These are phyloP conservation scores for Ustilago trichophora DNA, from an alignment of 1,284 basidiomycete genomes.

Conservation along the genomic window DNA sequence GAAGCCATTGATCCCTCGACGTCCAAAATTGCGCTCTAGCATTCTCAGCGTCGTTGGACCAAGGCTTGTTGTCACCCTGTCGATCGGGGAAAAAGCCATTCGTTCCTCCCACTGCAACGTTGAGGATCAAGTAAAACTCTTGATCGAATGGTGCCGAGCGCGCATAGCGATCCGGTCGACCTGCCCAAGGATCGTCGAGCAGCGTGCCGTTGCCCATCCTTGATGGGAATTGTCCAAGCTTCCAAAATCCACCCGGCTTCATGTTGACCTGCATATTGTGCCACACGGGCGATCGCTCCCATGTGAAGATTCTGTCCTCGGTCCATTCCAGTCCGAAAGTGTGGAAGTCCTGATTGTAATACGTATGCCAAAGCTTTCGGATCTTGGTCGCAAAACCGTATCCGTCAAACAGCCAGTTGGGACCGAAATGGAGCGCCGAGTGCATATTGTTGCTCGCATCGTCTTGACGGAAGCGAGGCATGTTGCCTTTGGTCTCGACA, in stretches of 20 bases:
- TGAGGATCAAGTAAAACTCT: constrained; percentile 81
- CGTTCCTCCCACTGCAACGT: constrained; percentile 82
- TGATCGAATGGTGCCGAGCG: constrained; percentile 82
- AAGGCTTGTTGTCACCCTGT: constrained; percentile 77
- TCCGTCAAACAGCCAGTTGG: constrained; percentile 71
- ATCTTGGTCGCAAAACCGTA: constrained; percentile 76
- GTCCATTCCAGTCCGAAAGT: constrained; percentile 84
- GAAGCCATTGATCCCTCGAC: constrained; percentile 57
- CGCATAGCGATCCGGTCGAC: constrained; percentile 61
- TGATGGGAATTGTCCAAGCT: constrained; percentile 77
- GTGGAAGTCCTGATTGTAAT: constrained; percentile 77
- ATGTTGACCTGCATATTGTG: constrained; percentile 72
- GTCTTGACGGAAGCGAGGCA: constrained; percentile 73
- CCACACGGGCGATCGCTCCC: constrained; percentile 76
- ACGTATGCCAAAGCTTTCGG: constrained; percentile 74
- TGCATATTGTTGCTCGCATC: constrained; percentile 73
- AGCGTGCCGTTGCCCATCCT: constrained; percentile 76
- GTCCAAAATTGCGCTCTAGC: constrained; percentile 78
- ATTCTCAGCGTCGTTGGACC: constrained; percentile 76
- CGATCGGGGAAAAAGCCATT: constrained; percentile 79
- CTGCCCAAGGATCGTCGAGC: constrained; percentile 70
- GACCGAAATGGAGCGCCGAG: constrained; percentile 84
- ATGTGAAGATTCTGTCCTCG: constrained; percentile 75
- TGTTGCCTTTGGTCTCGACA: constrained; percentile 71
- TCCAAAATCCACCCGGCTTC: constrained; percentile 75